Evolutionary conservation across 768 basidiomycete genomes (phyloP), one percentile per base, ranked within the genome.

Genomic region (Clitopilus hobsonii): DNA sequence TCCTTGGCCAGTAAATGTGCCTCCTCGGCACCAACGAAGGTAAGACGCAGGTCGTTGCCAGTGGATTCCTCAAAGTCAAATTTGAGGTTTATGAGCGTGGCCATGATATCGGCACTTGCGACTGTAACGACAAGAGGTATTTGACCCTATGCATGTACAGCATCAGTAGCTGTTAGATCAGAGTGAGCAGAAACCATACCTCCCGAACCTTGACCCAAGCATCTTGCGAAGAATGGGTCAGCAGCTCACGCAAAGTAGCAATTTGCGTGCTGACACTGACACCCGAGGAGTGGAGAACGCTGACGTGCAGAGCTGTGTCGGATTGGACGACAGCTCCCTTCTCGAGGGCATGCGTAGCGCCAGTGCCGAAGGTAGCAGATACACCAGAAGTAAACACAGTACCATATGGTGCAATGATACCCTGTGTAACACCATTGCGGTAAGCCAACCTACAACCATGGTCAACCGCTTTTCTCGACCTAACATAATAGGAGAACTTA

Each of bases 101-200:
- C 82, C 64, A 94, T 93, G 51, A 86, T 75, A 65, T 94, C 91
- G 7, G 88, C 89, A 60, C 78, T 88, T 55, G 86, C 74, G 13
- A 83, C 85, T 1, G 79, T 70, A 18, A 92, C 67, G 1, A 91
- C 88, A 16, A 94, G 71, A 0, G 87, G 82, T 0, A 86, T 64
- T 18, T 70, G 57, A 11, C 88, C 86, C 78, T 87, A n/a, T n/a
- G 54, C 5, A 49, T n/a, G 48, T 38, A 6, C 18, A 2, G 18
- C 4, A 38, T 68, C 67, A 6, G n/a, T 69, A 26, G 20, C 28
- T 6, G 30, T 53, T 25, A 63, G 64, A 45, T 69, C 72, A 52
- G 67, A 65, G 55, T 61, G 57, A 59, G 50, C 22, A 24, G 28
- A 48, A 30, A 20, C 70, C 65, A 1, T 49, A 77, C 77, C 62